phyloP scores from a whole-genome alignment of 2,329 filamentous ascomycete genomes.

The Cercospora zeina region DNA sequence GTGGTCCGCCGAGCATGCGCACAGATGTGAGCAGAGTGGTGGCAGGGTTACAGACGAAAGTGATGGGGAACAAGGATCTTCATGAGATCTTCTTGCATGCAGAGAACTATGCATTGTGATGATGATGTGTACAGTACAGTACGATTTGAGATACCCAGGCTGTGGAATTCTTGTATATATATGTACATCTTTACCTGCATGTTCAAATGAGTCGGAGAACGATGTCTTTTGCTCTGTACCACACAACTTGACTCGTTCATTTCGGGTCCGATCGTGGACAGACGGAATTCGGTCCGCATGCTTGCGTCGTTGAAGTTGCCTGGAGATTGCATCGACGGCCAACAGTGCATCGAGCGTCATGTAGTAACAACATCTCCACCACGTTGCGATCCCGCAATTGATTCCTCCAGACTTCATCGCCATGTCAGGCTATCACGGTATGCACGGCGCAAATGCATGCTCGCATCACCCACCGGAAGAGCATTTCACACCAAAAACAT shows the following conservation, averaged over 20 bases:
- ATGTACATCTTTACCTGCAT: background rate
- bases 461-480: background rate
- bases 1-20: conserved; percentile 82
- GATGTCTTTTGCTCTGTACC: background rate
- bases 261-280: background rate
- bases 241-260: background rate
- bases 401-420: background rate
- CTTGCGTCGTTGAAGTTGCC: conserved; percentile 9
- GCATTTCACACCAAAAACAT: background rate
- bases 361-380: background rate
- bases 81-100: conserved; percentile 94
- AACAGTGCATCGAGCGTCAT: background rate
- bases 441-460: background rate
- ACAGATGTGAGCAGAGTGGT: conserved; percentile 85
- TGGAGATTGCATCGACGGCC: background rate
- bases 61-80: conserved; percentile 66
- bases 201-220: background rate
- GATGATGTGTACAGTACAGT: conserved; percentile 3
- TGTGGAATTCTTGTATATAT: background rate
- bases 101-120: conserved; percentile 86
- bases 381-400: background rate
- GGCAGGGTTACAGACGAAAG: conserved; percentile 75
- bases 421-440: conserved; percentile 17
- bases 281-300: conserved; percentile 2
- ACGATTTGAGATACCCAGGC: conserved; percentile 10